Evolutionary conservation across 305 asterid genomes (phyloP).

Genomic region (Andrographis paniculata): DNA sequence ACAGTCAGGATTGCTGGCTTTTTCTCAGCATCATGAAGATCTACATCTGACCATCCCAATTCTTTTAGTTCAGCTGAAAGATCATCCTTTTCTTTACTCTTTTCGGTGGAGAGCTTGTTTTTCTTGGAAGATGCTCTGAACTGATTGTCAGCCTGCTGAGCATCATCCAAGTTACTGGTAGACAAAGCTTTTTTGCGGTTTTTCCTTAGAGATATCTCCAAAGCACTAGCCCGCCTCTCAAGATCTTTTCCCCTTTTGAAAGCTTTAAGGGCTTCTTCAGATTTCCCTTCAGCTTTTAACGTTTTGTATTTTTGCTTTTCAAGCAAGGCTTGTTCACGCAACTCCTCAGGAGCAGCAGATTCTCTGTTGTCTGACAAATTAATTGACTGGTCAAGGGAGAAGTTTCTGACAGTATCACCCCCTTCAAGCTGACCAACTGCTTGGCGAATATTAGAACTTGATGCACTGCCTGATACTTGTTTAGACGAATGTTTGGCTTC

Average conservation of each 20-base stretch:
- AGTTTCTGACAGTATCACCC: slow-evolving; percentile 24
- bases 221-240: slow-evolving; percentile 87
- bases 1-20: slow-evolving; percentile 43
- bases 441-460: slow-evolving; percentile 44
- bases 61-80: slow-evolving; percentile 79
- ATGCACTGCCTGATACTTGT: slow-evolving; percentile 29
- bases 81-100: slow-evolving; percentile 59
- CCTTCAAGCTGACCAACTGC: slow-evolving; percentile 27
- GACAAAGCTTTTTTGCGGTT: slow-evolving; percentile 60
- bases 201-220: slow-evolving; percentile 72
- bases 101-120: slow-evolving; percentile 29
- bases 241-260: slow-evolving; percentile 93
- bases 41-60: slow-evolving; percentile 94
- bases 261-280: slow-evolving; percentile 87
- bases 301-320: slow-evolving; percentile 73
- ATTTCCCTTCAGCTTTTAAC: slow-evolving; percentile 84
- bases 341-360: slow-evolving; percentile 66
- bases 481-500: slow-evolving; percentile 29
- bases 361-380: slow-evolving; percentile 26
- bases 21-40: slow-evolving; percentile 55
- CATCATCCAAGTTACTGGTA: slow-evolving; percentile 34
- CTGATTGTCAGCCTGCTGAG: slow-evolving; percentile 33
- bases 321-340: slow-evolving; percentile 72
- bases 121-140: slow-evolving; percentile 27
- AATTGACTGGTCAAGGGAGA: slow-evolving; percentile 29